These are phyloP conservation scores for Naematelia encephala DNA, from an alignment of 768 basidiomycete species.

Conservation along the genomic window DNA sequence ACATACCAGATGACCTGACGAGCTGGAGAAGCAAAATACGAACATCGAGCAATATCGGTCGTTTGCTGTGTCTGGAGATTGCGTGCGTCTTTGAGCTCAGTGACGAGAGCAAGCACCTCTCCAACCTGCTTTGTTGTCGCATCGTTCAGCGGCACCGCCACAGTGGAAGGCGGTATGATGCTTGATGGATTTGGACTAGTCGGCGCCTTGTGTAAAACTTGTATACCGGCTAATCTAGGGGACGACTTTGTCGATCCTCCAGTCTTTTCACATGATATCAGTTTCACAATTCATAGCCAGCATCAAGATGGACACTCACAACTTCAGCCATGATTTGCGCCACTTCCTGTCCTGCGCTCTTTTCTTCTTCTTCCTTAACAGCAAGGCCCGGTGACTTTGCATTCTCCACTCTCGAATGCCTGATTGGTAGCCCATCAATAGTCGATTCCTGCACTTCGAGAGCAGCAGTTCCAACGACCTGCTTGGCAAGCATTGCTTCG, in stretches of 20 bases:
- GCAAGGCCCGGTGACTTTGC: background rate
- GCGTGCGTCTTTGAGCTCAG: conserved; percentile 42
- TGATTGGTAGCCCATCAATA: background rate
- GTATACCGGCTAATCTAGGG: conserved; percentile 28
- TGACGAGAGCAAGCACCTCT: conserved; percentile 23
- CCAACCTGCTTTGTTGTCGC: conserved; percentile 11
- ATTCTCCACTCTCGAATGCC: background rate
- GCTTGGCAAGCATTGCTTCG: conserved; percentile 27
- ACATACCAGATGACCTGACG: background rate
- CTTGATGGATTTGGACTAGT: conserved; percentile 8
- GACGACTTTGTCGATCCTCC: conserved; percentile 33
- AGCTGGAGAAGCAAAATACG: conserved; percentile 9
- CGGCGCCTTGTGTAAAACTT: conserved; percentile 35
- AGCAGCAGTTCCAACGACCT: background rate
- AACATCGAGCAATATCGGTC: conserved; percentile 49
- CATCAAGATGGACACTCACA: conserved; percentile 25
- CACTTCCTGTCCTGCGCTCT: conserved; percentile 39
- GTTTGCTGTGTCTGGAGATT: conserved; percentile 47
- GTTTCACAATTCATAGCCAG: background rate
- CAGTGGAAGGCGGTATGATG: conserved; percentile 2
- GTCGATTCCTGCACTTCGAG: background rate
- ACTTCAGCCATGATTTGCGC: conserved; percentile 44
- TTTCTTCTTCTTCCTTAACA: conserved; percentile 27
- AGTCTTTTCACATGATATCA: conserved; percentile 19
- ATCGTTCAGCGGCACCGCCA: background rate